Evolutionary conservation across 2,329 filamentous ascomycete genomes (phyloP), one percentile per base, ranked within the genome.

Genomic region (Phoma sp.): DNA sequence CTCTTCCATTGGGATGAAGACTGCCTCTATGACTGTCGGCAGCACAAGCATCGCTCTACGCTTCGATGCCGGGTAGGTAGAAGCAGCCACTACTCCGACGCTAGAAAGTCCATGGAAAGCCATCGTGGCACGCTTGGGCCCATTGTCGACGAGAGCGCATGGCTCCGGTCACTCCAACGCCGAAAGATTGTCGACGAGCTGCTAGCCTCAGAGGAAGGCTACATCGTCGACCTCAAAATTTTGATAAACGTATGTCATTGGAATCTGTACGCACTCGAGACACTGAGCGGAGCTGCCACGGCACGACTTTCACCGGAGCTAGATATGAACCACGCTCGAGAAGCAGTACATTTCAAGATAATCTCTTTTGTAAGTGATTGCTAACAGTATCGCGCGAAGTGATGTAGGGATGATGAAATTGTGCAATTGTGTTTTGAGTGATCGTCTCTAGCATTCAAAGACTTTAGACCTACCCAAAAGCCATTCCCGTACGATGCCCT

Each of bases 191-290:
- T 98, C 33, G 90, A 93, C 68, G 93, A 98, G 76, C 80, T 98
- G 42, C 85, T 97, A 57, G 84, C 78, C 51, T 96, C 93, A 0
- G 95, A 98, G 73, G 90, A 93, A 70, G 86, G 88, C 66, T 98
- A 98, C 72, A 87, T 97, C 65, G 86, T 87, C 12, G 93, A 96
- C 66, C 76, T 98, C 52, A 91, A 91, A 64, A 91, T 95, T 61
- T 80, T 98, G 56, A 88, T 90, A 72, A 92, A 95, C 76, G 93
- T 93, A 78, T 70, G 86, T 53, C 14, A 11, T 40, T 40, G 37
- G 37, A 40, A 28, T 40, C 37, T 40, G 37, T 40, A 40, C 21
- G 21, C 37, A 40, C 37, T 40, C 23, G 37, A 40, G 23, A 40
- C 21, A 40, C 21, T 40, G 37, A 40, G 37, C 34, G 17, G 5